phyloP scores from a whole-genome alignment of 257 asterid genomes.

The Solanum corneliomulleri region DNA sequence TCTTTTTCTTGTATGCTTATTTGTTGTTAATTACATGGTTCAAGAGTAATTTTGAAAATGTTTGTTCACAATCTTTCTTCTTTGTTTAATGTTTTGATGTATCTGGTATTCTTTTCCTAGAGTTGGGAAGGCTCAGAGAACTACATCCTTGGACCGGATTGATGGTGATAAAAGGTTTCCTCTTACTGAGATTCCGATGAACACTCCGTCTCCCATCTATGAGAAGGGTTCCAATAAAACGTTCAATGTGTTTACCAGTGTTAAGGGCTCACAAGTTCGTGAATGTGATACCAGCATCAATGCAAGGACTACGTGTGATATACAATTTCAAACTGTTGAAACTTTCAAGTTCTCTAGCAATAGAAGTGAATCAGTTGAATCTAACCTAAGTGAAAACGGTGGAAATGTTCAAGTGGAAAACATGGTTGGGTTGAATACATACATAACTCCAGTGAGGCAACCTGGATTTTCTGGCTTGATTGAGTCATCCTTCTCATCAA shows the following conservation, averaged over 20 bases:
- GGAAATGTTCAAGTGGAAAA: slow-evolving; percentile 7
- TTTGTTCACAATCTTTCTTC: neutral
- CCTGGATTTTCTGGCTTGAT: slow-evolving; percentile 9
- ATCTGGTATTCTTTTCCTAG: slow-evolving; percentile 12
- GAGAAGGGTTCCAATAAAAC: slow-evolving; percentile 6
- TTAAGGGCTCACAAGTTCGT: neutral
- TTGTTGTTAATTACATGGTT: neutral
- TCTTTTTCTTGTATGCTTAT: neutral
- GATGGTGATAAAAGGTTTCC: slow-evolving; percentile 40
- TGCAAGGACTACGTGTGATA: neutral
- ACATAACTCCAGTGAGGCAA: slow-evolving; percentile 27
- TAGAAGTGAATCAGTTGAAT: slow-evolving; percentile 6
- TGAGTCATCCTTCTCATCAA: slow-evolving; percentile 11
- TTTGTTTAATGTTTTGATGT: neutral
- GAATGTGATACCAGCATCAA: neutral
- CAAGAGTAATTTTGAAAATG: neutral
- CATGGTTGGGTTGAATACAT: slow-evolving; percentile 8
- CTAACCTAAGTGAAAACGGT: slow-evolving; percentile 5
- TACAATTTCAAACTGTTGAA: neutral
- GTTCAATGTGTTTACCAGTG: neutral
- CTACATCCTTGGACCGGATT: slow-evolving; percentile 3
- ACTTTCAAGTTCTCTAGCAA: neutral
- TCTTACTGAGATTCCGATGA: slow-evolving; percentile 39
- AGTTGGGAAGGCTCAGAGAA: slow-evolving; percentile 22
- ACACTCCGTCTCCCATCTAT: slow-evolving; percentile 14